phyloP scores from a whole-genome alignment of 805 yeast genomes.

The Starmerella roubikii region DNA sequence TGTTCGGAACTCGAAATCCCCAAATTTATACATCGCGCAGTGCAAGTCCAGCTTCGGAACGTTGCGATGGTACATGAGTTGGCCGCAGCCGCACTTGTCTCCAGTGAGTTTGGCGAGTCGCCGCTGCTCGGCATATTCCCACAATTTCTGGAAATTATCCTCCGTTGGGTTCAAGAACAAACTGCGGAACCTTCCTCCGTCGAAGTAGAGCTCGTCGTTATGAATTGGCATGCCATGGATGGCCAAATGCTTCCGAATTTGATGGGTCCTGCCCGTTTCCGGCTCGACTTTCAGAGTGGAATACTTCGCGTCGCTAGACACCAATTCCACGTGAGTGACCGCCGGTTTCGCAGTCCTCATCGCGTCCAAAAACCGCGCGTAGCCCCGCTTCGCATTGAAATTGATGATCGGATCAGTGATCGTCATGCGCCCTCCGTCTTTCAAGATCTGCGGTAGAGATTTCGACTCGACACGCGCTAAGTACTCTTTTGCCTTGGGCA shows the following conservation, averaged over 20 bases:
- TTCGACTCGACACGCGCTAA: conserved; percentile 10
- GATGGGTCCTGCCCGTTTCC: conserved; percentile 86
- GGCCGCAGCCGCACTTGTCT: conserved; percentile 17
- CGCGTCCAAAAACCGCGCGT: conserved; percentile 6
- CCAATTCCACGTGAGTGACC: conserved; percentile 7
- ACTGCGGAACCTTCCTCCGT: conserved; percentile 7
- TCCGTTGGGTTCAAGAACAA: conserved; percentile 12
- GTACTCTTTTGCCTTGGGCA: conserved; percentile 8
- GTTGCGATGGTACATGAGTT: conserved; percentile 8
- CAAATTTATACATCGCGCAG: conserved; percentile 16
- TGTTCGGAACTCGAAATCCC: conserved; percentile 2
- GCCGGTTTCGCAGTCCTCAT: conserved; percentile 12
- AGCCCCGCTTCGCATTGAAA: conserved; percentile 21
- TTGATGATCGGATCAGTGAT: conserved; percentile 14
- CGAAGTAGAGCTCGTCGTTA: conserved; percentile 75
- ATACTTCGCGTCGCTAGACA: neutral
- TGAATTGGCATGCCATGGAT: conserved; percentile 73
- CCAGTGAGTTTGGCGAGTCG: conserved; percentile 15
- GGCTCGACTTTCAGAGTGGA: conserved; percentile 66
- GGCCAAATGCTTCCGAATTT: conserved; percentile 82
- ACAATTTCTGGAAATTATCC: conserved; percentile 9
- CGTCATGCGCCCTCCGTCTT: neutral
- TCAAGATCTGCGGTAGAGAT: conserved; percentile 1
- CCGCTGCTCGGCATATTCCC: conserved; percentile 4
- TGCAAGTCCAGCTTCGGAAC: conserved; percentile 17